Percentiles rank a stretch among this genome's conserved stretches.
phyloP scores from a whole-genome alignment of 345 rosid species.

The Euphorbia tirucalli region DNA sequence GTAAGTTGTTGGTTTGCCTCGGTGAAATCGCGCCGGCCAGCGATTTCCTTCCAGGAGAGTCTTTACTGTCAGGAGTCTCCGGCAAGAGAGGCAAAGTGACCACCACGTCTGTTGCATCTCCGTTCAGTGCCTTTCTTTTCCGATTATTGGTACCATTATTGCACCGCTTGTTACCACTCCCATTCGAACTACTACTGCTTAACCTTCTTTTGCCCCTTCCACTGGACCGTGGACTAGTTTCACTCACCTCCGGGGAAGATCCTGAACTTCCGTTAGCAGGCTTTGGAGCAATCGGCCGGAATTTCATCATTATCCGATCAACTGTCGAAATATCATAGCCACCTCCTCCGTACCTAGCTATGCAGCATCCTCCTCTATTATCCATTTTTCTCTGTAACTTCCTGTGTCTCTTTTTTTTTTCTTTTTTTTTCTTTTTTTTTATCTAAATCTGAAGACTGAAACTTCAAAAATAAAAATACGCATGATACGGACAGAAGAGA shows the following conservation, averaged over 20 bases:
- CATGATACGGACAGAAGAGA: no score
- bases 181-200: slow-evolving; percentile 23
- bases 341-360: slow-evolving; percentile 57
- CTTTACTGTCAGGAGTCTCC: slow-evolving; percentile 56
- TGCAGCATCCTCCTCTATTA: slow-evolving; percentile 72
- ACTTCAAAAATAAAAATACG: no score
- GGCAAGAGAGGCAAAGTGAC: slow-evolving; percentile 68
- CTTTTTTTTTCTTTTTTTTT: no score
- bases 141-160: slow-evolving; percentile 8
- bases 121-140: slow-evolving; percentile 27
- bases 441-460: no score
- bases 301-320: slow-evolving; percentile 73
- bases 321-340: slow-evolving; percentile 58
- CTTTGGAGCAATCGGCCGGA: slow-evolving; percentile 86
- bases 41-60: slow-evolving; percentile 22
- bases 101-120: slow-evolving; percentile 14
- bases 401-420: background rate
- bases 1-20: slow-evolving; percentile 14
- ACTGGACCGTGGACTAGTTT: slow-evolving; percentile 21
- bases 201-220: slow-evolving; percentile 42
- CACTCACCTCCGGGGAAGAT: slow-evolving; percentile 22
- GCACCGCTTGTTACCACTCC: slow-evolving; percentile 30
- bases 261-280: background rate
- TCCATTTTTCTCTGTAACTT: slow-evolving; percentile 29
- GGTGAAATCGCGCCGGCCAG: slow-evolving; percentile 13